These are phyloP conservation scores for Paspalum vaginatum DNA, from an alignment of 176 grass and related monocot species.

Conservation along the genomic window DNA sequence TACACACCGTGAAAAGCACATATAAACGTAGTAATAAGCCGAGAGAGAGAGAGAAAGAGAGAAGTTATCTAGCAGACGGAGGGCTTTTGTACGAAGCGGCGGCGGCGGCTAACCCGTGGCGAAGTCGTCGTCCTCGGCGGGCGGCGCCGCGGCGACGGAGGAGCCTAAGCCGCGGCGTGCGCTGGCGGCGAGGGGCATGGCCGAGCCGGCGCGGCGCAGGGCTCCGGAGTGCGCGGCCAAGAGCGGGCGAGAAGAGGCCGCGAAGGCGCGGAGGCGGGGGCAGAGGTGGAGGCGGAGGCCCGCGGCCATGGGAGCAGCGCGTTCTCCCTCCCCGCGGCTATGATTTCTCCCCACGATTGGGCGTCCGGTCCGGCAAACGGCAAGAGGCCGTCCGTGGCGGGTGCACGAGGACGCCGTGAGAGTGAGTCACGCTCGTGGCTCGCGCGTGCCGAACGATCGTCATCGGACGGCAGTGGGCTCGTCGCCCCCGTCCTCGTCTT, in stretches of 20 bases:
- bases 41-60: not conserved
- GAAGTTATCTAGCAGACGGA: not conserved
- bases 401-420: not conserved
- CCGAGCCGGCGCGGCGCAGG: slow-evolving; percentile 19
- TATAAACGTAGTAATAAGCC: not conserved
- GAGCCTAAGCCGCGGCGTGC: slow-evolving; percentile 47
- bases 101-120: slow-evolving; percentile 55
- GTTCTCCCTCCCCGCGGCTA: not conserved
- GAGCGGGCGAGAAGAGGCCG: slow-evolving; percentile 29
- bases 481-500: not conserved
- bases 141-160: slow-evolving; percentile 18
- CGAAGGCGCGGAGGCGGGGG: slow-evolving; percentile 33
- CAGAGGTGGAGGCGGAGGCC: slow-evolving; percentile 26
- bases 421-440: not conserved
- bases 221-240: slow-evolving; percentile 12
- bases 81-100: not conserved
- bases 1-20: slow-evolving; percentile 38
- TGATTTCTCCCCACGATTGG: not conserved
- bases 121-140: slow-evolving; percentile 54
- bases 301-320: slow-evolving; percentile 37
- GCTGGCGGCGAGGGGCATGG: slow-evolving; percentile 40
- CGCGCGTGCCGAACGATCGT: not conserved
- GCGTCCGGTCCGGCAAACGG: not conserved
- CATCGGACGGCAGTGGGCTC: not conserved
- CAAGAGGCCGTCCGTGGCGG: not conserved